Base-by-base conservation (phyloP, 78 protist species). In the Pelomyxa schiedti region DNA sequence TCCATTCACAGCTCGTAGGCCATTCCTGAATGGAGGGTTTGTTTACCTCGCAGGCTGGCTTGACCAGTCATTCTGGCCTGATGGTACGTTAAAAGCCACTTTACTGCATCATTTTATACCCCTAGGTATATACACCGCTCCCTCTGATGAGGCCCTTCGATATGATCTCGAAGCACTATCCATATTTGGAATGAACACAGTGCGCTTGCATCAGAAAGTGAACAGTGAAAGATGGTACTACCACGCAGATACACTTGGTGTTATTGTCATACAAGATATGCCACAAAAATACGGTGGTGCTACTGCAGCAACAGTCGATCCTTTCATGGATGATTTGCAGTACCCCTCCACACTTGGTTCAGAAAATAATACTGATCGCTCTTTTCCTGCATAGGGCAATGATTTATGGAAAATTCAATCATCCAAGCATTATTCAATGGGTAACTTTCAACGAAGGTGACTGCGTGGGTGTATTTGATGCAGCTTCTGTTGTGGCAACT, bases 201-300 rank as follows among this genome's bases (percentile, higher is more conserved):
- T 80, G 32, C 77, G 85, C 26, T 78, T 80, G 22, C 85, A 80
- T 65, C 85, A 80, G n/a, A 80, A 80, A 67, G 75, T 65, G 52
- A 80, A 80, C 53, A 32, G 75, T 16, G 39, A 74, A 74, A 69
- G 66, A 16, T 80, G 85, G 85, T 80, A 80, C 67, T 35, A 64
- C 37, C 39, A 24, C 39, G 85, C 85, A 16, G 85, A 80, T 26
- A 37, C 0, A 39, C n/a, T 80, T 29, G 85, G 84, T 38, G 36
- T 81, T n/a, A 2, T 81, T 22, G 39, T 81, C 39, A 26, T 47
- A 22, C 86, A 81, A 37, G 84, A 80, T 38, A 24, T 24, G 68
- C 42, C 42, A 8, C 84, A 80, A 22, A 16, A 80, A 35, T 80
- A 74, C 36, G 80, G 36, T 24, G 64, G 41, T 32, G 74, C 52